Evolutionary conservation across 192 early-diverging fungal genomes (phyloP), one percentile per base, ranked within the genome.

Genomic region (Chytriomyces hyalinus): DNA sequence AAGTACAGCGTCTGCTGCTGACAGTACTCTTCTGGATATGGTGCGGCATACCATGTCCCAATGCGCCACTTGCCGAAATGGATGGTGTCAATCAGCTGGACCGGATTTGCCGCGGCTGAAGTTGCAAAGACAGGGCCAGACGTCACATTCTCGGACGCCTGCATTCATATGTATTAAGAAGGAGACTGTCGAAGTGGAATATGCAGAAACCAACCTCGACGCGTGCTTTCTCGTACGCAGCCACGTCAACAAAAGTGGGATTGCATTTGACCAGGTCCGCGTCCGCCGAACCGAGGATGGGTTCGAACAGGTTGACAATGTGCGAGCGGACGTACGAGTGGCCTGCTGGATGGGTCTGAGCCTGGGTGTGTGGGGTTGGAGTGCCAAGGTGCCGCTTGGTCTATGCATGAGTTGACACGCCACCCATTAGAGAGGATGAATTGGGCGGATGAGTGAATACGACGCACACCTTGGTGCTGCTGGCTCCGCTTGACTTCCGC

Each of bases 11-110:
- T 84, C 51, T 88, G 83, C 26, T 90, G 83, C 5, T 83, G 78
- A 53, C 91, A 88, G 81, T 96, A 97, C 76, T 96, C 95, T 53
- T 89, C 92, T 4, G 97, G 97, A 74, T 94, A 99, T 7, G 95
- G 95, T n/a, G 96, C 93, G 64, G 90, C 80, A 78, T 98, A 98
- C 97, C 96, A 98, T 0, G 94, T 92, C 24, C 90, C 87, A n/a
- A 99, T 96, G 61, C 92, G 89, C 81, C 92, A 95, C 45, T 83
- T 78, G 15, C 95, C 97, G 63, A 97, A 89, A 3, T 68, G 68
- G 69, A 88, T 78, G 2, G 65, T 65, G 15, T 76, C 49, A 65
- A 88, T 88, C 13, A 24, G 43, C 9, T 17, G 53, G 53, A 57
- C 53, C 15, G 53, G 13, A n/a, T 13, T 20, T 57, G 53, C 15